Evolutionary conservation across 2,329 filamentous ascomycete genomes (phyloP).

Genomic region (Xylaria sp.): DNA sequence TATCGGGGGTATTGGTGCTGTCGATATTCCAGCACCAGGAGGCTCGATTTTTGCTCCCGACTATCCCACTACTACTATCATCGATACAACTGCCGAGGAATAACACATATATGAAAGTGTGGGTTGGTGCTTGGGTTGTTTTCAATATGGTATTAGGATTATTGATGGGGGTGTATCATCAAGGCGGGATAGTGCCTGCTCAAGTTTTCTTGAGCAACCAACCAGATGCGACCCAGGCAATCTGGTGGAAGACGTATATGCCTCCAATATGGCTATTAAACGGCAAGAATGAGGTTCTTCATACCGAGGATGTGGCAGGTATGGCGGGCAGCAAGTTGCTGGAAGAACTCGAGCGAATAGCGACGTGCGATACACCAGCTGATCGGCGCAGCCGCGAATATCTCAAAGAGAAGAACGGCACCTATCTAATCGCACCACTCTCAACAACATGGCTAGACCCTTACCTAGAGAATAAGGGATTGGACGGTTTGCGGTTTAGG

Average conservation of each 20-base stretch:
- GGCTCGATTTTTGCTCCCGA: conserved; percentile 79
- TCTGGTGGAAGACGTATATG: conserved; percentile 90
- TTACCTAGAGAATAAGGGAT: conserved; percentile 67
- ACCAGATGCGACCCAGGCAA: conserved; percentile 72
- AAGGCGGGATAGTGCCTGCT: conserved; percentile 79
- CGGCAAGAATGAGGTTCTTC: conserved; percentile 77
- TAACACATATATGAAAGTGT: conserved; percentile 59
- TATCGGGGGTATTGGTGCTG: conserved; percentile 75
- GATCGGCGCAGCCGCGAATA: conserved; percentile 66
- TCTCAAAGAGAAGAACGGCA: conserved; percentile 69
- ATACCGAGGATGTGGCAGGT: conserved; percentile 79
- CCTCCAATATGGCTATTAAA: conserved; percentile 84
- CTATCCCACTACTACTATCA: conserved; percentile 79
- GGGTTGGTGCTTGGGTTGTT: conserved; percentile 71
- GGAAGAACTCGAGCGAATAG: conserved; percentile 65
- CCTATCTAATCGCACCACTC: conserved; percentile 77
- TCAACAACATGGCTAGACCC: conserved; percentile 76
- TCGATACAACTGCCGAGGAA: conserved; percentile 74
- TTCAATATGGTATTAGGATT: conserved; percentile 76
- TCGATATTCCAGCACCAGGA: conserved; percentile 84
- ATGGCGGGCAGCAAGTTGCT: conserved; percentile 70
- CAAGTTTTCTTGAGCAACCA: conserved; percentile 80
- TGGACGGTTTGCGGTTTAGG: conserved; percentile 70
- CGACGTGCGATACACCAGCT: conserved; percentile 70
- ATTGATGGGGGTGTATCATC: conserved; percentile 84